Percentiles rank a stretch among this genome's conserved stretches.
These are phyloP conservation scores for Conidiobolus incongruus DNA, from an alignment of 371 early-diverging fungal genomes.

Conservation along the genomic window DNA sequence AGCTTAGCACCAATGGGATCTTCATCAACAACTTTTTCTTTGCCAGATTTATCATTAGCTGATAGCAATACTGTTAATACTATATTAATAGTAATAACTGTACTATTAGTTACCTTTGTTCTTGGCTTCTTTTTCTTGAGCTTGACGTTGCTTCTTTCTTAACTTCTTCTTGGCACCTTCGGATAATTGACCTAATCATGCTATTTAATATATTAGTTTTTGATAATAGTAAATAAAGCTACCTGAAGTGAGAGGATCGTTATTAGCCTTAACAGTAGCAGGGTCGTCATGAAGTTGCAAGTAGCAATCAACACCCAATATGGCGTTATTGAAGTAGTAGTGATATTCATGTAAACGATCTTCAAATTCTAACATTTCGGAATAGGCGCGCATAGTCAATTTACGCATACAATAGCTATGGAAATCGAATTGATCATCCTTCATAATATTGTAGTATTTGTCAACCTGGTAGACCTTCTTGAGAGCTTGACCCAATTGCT, in stretches of 20 bases:
- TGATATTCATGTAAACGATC: constrained; percentile 44
- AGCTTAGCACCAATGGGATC: constrained; percentile 13
- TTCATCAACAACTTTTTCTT: constrained; percentile 11
- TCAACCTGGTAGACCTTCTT: constrained; percentile 68
- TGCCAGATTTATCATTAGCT: constrained; percentile 1
- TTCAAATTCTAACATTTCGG: constrained; percentile 46
- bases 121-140: constrained; percentile 12
- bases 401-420: constrained; percentile 85
- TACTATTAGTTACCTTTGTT: no score
- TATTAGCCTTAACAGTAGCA: constrained; percentile 13
- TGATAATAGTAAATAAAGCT: no score
- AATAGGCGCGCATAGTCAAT: constrained; percentile 64
- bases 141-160: constrained; percentile 14
- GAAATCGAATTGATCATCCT: constrained; percentile 93
- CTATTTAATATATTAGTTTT: no score
- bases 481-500: constrained; percentile 55
- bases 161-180: constrained; percentile 33
- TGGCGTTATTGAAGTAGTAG: constrained; percentile 50
- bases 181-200: constrained; percentile 30
- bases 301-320: constrained; percentile 38
- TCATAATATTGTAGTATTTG: constrained; percentile 22
- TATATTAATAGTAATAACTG: no score
- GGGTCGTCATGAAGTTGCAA: constrained; percentile 39
- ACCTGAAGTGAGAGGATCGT: constrained; percentile 6
- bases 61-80: no score